Percentiles rank a stretch among this genome's conserved stretches.
These are phyloP conservation scores for Cryoendolithus antarcticus DNA, from an alignment of 2,329 filamentous ascomycete genomes.

Conservation along the genomic window DNA sequence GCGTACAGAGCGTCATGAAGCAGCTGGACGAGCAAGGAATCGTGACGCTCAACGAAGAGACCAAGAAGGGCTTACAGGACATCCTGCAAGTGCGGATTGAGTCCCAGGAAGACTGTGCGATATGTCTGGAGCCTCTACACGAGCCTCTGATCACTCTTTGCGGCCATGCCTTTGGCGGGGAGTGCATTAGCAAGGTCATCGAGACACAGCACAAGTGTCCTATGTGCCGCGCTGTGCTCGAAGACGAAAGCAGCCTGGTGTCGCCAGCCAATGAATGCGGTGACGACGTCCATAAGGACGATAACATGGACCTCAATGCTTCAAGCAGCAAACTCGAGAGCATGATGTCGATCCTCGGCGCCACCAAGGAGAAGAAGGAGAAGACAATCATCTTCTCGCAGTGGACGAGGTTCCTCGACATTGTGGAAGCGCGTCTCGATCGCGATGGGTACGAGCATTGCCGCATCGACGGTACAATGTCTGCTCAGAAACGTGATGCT, in stretches of 20 bases:
- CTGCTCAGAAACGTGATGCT: conserved; percentile 54
- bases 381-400: conserved; percentile 67
- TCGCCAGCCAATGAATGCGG: conserved; percentile 45
- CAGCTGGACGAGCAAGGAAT: conserved; percentile 55
- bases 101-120: conserved; percentile 67
- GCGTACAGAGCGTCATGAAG: conserved; percentile 59
- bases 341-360: conserved; percentile 60
- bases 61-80: conserved; percentile 58
- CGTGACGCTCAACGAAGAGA: conserved; percentile 60
- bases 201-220: conserved; percentile 69
- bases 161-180: conserved; percentile 64
- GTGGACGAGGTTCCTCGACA: conserved; percentile 62
- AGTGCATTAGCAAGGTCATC: conserved; percentile 64
- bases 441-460: conserved; percentile 50
- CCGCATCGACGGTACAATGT: conserved; percentile 74
- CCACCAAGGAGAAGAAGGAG: conserved; percentile 48
- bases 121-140: conserved; percentile 64
- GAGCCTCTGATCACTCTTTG: conserved; percentile 73
- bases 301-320: conserved; percentile 41
- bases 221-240: conserved; percentile 63
- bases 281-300: conserved; percentile 33
- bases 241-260: conserved; percentile 48
- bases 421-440: conserved; percentile 57
- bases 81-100: conserved; percentile 67
- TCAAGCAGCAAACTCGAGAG: conserved; percentile 76